Evolutionary conservation across 1,284 basidiomycete genomes (phyloP).

Genomic region (Ganoderma lucidum): DNA sequence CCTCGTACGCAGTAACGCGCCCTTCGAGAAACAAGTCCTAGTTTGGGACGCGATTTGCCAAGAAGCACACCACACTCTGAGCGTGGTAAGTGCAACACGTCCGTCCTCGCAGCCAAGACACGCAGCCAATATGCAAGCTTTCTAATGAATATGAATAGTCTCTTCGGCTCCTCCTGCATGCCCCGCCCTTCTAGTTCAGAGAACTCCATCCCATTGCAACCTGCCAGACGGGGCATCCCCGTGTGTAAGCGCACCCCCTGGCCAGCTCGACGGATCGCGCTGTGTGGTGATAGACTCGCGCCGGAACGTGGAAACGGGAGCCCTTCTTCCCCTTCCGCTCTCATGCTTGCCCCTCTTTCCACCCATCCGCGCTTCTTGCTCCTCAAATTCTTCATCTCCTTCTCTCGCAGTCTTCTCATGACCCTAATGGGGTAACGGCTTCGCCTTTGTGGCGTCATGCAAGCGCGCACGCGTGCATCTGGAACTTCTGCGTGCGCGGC

Average conservation of each 20-base stretch:
- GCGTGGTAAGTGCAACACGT: background rate
- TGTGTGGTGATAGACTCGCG: conserved; percentile 4
- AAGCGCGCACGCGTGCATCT: background rate
- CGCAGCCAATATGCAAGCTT: background rate
- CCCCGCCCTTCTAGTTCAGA: background rate
- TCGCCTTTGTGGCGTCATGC: background rate
- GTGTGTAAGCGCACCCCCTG: background rate
- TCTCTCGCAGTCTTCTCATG: background rate
- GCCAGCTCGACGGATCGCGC: background rate
- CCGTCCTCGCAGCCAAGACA: background rate
- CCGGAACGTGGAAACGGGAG: background rate
- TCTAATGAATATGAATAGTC: background rate
- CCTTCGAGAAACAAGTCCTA: background rate
- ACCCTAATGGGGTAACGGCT: background rate
- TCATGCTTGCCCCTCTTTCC: background rate
- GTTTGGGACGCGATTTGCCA: background rate
- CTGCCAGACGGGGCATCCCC: background rate
- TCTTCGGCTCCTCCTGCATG: background rate
- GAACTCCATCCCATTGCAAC: background rate
- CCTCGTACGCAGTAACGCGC: background rate
- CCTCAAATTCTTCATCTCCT: background rate
- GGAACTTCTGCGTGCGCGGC: background rate
- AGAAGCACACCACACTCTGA: background rate
- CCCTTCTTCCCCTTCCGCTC: background rate
- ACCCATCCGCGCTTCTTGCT: background rate